Evolutionary conservation across 2,329 filamentous ascomycete species (phyloP).

Genomic region (Botrytis tulipae): DNA sequence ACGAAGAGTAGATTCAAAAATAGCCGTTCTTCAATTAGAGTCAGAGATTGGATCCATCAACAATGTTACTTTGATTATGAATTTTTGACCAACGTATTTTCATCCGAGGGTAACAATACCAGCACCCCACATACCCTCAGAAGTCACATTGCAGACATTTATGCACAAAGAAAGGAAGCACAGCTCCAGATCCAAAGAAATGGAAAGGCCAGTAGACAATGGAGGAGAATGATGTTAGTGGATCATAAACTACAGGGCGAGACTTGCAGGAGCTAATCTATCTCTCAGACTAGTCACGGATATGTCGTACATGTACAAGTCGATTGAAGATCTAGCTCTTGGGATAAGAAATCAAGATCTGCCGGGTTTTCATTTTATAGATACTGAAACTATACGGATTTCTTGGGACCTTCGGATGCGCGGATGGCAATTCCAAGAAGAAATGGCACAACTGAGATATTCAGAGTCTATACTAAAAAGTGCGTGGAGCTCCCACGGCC

Average conservation of each 20-base stretch:
- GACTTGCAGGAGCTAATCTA: fast-evolving
- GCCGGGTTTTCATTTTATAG: background rate
- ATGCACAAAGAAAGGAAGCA: background rate
- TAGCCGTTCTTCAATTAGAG: background rate
- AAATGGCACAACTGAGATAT: no score
- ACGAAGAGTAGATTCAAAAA: background rate
- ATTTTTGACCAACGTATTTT: no score
- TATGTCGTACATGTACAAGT: background rate
- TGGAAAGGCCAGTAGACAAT: background rate
- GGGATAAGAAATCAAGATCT: background rate
- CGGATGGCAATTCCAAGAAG: no score
- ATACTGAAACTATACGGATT: no score
- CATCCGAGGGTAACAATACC: no score
- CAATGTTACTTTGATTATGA: no score
- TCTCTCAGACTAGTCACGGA: fast-evolving
- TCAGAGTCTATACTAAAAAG: no score
- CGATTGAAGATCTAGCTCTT: background rate
- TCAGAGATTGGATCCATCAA: no score
- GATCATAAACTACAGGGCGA: background rate
- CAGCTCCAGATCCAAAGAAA: background rate
- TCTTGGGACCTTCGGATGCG: no score
- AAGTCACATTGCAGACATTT: background rate
- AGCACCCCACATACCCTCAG: no score
- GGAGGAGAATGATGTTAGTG: background rate
- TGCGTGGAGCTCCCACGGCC: background rate